These are phyloP conservation scores for Penicillium vulpinum DNA, from an alignment of 2,329 filamentous ascomycete species.

Conservation along the genomic window DNA sequence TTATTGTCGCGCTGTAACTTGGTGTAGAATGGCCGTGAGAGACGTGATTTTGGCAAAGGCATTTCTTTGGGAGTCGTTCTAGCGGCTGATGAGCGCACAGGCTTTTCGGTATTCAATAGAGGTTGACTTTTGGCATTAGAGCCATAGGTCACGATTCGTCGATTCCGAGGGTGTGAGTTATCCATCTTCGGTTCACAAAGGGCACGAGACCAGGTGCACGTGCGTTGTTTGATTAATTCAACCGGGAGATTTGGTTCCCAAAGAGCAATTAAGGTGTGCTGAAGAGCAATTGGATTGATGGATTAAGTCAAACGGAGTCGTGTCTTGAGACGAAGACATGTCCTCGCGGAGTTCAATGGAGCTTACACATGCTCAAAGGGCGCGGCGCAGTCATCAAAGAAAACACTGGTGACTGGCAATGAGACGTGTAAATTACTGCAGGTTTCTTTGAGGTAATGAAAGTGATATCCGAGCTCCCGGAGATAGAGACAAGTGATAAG, in stretches of 20 bases:
- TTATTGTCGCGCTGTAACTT: slow-evolving; percentile 2
- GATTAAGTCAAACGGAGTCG: background rate
- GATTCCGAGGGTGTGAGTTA: slow-evolving; percentile 21
- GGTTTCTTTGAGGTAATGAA: background rate
- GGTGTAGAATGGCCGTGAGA: background rate
- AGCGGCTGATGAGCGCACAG: background rate
- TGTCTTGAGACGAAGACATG: slow-evolving; percentile 1
- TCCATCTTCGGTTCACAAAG: slow-evolving; percentile 18
- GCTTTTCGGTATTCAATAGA: background rate
- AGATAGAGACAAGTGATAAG: slow-evolving; percentile 10
- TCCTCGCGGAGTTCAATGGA: slow-evolving; percentile 1
- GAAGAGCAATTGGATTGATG: background rate
- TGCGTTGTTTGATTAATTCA: background rate
- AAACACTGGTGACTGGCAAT: background rate
- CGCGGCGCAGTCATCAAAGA: slow-evolving; percentile 3
- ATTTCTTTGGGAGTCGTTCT: background rate
- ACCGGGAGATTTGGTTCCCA: background rate
- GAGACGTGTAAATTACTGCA: background rate
- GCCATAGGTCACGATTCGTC: slow-evolving; percentile 42
- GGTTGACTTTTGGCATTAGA: slow-evolving; percentile 25
- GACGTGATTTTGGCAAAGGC: background rate
- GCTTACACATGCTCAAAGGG: slow-evolving; percentile 1
- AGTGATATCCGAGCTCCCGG: background rate
- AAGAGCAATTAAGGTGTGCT: background rate
- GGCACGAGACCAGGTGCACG: background rate